These are phyloP conservation scores for Exophiala bonariae DNA, from an alignment of 2,329 filamentous ascomycete species.

Conservation along the genomic window DNA sequence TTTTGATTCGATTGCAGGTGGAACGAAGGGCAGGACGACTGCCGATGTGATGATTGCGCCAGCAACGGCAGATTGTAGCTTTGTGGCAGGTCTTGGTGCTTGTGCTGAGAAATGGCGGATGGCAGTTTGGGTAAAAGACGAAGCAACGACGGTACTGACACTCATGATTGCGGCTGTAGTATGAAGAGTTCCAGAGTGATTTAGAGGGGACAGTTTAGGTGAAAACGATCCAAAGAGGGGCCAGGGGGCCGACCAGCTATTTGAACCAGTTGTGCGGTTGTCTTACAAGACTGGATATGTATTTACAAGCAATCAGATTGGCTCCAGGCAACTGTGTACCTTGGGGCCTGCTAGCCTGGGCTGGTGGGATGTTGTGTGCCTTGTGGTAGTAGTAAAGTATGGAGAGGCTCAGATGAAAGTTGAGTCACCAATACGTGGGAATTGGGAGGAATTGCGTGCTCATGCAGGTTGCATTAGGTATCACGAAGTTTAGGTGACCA, in stretches of 20 bases:
- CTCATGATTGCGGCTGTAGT: conserved; percentile 16
- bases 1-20: conserved; percentile 47
- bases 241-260: conserved; percentile 3
- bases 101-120: conserved; percentile 47
- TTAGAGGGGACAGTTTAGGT: conserved; percentile 1
- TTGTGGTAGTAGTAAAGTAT: neutral
- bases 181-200: too few relatives aligned
- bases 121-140: conserved; percentile 28
- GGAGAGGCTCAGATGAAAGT: neutral
- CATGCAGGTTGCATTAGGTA: neutral
- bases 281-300: neutral
- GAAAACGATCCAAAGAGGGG: conserved; percentile 1
- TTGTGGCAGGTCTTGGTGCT: conserved; percentile 40
- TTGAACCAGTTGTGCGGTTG: neutral
- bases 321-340: neutral
- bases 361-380: neutral
- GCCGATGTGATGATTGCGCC: conserved; percentile 43
- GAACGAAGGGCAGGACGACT: conserved; percentile 47
- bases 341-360: neutral
- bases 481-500: too few relatives aligned
- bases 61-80: conserved; percentile 40
- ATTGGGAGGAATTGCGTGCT: conserved; percentile 9
- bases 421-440: conserved; percentile 3
- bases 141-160: conserved; percentile 16
- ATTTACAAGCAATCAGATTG: conserved; percentile 13